phyloP scores from a whole-genome alignment of 495 filamentous ascomycete genomes.

The Penicillium subrubescens region DNA sequence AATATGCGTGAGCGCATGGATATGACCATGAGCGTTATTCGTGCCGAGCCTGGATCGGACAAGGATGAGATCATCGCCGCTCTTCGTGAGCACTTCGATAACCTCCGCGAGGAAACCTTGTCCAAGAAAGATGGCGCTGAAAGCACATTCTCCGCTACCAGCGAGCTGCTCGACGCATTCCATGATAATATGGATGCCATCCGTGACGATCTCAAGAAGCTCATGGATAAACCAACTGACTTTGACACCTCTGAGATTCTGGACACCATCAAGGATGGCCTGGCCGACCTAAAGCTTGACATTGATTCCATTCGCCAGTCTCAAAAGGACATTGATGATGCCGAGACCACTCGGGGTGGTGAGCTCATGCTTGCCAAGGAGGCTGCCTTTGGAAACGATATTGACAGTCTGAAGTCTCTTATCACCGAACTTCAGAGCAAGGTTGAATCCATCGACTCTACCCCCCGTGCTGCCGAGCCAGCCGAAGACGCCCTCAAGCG shows the following conservation, averaged over 20 bases:
- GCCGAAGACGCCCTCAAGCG: conserved; percentile 50
- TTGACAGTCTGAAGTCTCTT: conserved; percentile 79
- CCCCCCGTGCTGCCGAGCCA: conserved; percentile 51
- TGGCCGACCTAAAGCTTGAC: conserved; percentile 71
- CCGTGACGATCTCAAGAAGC: conserved; percentile 71
- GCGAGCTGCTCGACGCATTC: conserved; percentile 78
- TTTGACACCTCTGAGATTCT: conserved; percentile 84
- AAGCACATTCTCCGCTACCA: conserved; percentile 60
- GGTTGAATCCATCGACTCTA: conserved; percentile 75
- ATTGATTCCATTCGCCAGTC: conserved; percentile 71
- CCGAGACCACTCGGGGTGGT: conserved; percentile 45
- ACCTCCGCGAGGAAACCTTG: conserved; percentile 66
- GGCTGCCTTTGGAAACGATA: conserved; percentile 60
- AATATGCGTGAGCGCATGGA: conserved; percentile 63
- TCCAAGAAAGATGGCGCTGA: conserved; percentile 54
- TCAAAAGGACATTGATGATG: conserved; percentile 41
- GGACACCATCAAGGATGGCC: conserved; percentile 78
- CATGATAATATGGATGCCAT: conserved; percentile 79
- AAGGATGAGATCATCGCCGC: conserved; percentile 65
- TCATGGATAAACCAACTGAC: conserved; percentile 75
- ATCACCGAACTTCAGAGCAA: conserved; percentile 81
- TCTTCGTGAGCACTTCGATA: conserved; percentile 69
- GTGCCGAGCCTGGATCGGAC: conserved; percentile 27
- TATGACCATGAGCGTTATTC: conserved; percentile 44
- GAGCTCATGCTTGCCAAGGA: conserved; percentile 60